Conservation (phyloP, 2,329 filamentous ascomycete species). For the Cladophialophora chaetospira region DNA sequence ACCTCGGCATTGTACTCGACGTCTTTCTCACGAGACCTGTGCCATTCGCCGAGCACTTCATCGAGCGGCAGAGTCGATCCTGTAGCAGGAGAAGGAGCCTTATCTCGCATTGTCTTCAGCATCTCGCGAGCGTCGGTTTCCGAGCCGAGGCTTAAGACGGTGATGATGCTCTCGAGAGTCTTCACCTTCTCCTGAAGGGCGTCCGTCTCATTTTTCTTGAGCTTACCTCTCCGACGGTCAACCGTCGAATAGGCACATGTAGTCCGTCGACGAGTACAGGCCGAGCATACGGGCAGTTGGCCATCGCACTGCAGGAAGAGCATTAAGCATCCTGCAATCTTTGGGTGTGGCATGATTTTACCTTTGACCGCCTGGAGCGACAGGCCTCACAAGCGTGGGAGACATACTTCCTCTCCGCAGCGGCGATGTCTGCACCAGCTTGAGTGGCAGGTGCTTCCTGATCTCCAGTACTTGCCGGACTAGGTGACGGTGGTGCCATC, state of each 20-base stretch:
- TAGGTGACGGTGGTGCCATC: neutral
- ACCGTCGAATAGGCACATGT: constrained; percentile 10
- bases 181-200: constrained; percentile 12
- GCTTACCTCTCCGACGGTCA: constrained; percentile 17
- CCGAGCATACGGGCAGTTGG: constrained; percentile 12
- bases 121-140: constrained; percentile 16
- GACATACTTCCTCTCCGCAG: constrained; percentile 16
- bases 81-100: neutral
- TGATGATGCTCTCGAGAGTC: constrained; percentile 9
- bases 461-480: neutral
- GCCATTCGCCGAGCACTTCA: constrained; percentile 6
- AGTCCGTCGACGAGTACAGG: constrained; percentile 9
- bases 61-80: neutral
- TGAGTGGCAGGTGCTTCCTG: neutral
- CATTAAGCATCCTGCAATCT: neutral
- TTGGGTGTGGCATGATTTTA: neutral
- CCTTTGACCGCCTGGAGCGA: constrained; percentile 17
- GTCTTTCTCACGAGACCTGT: constrained; percentile 5
- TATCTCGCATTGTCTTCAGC: constrained; percentile 12
- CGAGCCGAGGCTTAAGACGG: constrained; percentile 1
- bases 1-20: constrained; percentile 5
- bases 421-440: neutral
- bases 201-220: constrained; percentile 15
- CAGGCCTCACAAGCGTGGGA: constrained; percentile 17
- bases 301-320: constrained; percentile 12